These are phyloP conservation scores for Coniochaeta ligniaria DNA, from an alignment of 2,329 filamentous ascomycete species.

Conservation along the genomic window DNA sequence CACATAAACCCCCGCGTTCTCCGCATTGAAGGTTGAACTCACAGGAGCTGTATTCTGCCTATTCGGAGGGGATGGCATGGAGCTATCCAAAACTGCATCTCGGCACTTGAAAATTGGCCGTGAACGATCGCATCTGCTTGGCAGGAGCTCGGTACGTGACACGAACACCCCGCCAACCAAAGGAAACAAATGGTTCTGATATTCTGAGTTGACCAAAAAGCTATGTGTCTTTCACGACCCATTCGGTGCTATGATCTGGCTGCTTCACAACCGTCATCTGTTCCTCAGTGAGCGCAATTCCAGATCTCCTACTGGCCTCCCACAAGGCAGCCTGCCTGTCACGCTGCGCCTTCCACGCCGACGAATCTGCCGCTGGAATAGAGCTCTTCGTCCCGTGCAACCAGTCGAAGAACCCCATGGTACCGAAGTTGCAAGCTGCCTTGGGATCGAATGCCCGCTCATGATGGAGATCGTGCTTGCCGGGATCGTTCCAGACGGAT, in stretches of 20 bases:
- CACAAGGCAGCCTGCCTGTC: conserved; percentile 2
- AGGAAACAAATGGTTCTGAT: neutral
- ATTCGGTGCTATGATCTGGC: conserved; percentile 1
- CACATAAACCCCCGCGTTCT: neutral
- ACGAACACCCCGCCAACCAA: neutral
- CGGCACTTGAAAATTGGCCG: neutral
- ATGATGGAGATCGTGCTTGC: conserved; percentile 2
- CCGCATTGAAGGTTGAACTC: neutral
- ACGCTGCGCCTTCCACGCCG: neutral
- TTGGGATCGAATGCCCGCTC: conserved; percentile 1
- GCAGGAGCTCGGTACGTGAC: neutral
- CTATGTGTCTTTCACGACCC: neutral
- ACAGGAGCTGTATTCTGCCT: neutral
- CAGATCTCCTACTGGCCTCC: neutral
- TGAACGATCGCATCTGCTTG: neutral
- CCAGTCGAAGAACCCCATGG: conserved; percentile 2
- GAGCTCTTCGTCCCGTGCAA: conserved; percentile 1
- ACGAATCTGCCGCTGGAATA: neutral
- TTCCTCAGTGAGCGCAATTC: neutral
- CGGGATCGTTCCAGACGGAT: conserved; percentile 1
- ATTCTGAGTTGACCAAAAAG: neutral
- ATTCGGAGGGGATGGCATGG: neutral
- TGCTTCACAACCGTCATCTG: conserved; percentile 1
- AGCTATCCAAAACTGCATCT: neutral
- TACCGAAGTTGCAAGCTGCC: conserved; percentile 1